Percentiles rank a stretch among this genome's conserved stretches.
Conservation (phyloP, 2,329 filamentous ascomycete species). For the Sporothrix schenckii region DNA sequence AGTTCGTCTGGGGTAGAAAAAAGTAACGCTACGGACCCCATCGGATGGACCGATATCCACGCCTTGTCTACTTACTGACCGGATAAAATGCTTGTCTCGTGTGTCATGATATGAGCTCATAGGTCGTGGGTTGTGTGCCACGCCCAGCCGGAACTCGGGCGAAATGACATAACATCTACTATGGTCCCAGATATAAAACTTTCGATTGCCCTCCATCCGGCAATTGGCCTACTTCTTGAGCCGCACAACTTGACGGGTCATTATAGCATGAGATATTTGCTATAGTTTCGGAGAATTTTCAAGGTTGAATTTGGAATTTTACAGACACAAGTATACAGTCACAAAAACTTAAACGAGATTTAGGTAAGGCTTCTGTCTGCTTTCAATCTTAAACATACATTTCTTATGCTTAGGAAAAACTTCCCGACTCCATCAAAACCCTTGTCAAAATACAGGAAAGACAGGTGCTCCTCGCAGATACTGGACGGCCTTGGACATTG, state of each 20-base stretch:
- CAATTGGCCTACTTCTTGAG: no score
- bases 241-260: background rate
- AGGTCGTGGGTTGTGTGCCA: background rate
- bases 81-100: conserved; percentile 25
- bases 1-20: background rate
- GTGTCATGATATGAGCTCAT: conserved; percentile 3
- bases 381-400: background rate
- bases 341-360: background rate
- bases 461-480: background rate
- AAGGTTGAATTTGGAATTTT: background rate
- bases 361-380: background rate
- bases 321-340: background rate
- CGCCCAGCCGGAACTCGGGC: conserved; percentile 22
- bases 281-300: conserved; percentile 5
- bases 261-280: background rate
- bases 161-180: background rate
- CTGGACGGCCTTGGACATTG: background rate
- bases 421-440: background rate
- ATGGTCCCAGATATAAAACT: no score
- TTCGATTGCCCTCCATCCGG: background rate
- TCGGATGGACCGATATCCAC: background rate
- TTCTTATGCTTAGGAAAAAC: background rate
- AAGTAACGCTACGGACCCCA: no score
- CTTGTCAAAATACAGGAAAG: background rate
- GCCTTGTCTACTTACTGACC: background rate